phyloP scores from a whole-genome alignment of 306 rosid genomes.

The Lagenaria siceraria region DNA sequence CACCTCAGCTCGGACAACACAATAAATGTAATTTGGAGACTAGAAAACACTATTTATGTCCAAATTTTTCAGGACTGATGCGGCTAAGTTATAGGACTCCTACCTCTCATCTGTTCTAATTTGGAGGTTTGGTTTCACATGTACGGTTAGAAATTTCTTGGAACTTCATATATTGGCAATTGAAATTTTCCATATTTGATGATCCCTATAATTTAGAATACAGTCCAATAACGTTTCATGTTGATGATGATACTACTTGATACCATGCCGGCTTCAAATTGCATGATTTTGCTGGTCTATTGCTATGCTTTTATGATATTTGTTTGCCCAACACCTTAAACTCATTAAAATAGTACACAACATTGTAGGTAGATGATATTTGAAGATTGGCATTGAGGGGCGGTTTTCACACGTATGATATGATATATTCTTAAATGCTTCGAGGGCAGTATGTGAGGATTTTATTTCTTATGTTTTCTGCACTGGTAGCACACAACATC shows the following conservation, averaged over 20 bases:
- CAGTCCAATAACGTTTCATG: neutral
- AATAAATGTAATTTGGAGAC: neutral
- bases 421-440: too few species aligned
- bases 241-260: neutral
- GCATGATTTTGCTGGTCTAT: neutral
- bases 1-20: conserved; percentile 32
- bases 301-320: neutral
- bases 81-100: neutral
- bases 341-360: neutral
- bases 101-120: neutral
- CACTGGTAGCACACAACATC: neutral
- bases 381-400: neutral
- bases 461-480: neutral
- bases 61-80: neutral
- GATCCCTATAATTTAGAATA: neutral
- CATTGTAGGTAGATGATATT: neutral
- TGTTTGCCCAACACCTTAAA: neutral
- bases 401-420: too few species aligned
- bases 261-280: neutral
- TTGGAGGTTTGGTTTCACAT: neutral
- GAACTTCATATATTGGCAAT: neutral
- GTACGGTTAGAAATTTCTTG: neutral
- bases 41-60: neutral
- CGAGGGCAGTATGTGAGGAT: too few species aligned
- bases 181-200: neutral